phyloP scores from a whole-genome alignment of 2,329 filamentous ascomycete species.

The Epichloe amarillans region DNA sequence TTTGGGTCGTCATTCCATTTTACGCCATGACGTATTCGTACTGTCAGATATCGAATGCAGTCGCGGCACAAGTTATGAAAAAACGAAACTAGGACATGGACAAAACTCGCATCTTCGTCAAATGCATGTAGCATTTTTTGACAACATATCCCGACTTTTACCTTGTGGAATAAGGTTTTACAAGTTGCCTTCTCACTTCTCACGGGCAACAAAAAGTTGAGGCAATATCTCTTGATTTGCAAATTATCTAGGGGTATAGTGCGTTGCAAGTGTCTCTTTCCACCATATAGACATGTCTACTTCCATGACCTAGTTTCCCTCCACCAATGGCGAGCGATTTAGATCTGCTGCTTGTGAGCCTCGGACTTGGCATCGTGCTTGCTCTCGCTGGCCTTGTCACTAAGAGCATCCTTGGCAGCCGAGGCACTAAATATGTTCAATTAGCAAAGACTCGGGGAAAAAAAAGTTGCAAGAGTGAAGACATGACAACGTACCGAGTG shows the following conservation, averaged over 20 bases:
- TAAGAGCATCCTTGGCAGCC: conserved; percentile 34
- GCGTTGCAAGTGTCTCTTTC: background rate
- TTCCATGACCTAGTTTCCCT: background rate
- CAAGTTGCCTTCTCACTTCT: background rate
- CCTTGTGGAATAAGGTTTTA: no score
- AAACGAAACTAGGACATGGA: conserved; percentile 11
- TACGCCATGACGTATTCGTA: conserved; percentile 44
- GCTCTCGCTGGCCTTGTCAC: conserved; percentile 31
- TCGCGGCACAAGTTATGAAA: conserved; percentile 21
- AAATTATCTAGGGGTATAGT: conserved; percentile 8
- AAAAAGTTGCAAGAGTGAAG: background rate
- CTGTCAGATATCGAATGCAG: conserved; percentile 41
- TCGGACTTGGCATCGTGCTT: conserved; percentile 27
- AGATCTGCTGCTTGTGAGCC: conserved; percentile 28
- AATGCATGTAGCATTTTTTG: no score
- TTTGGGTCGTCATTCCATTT: conserved; percentile 52
- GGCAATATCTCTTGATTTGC: background rate
- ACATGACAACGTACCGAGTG: conserved; percentile 32
- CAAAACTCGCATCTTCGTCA: background rate
- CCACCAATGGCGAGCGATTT: conserved; percentile 11
- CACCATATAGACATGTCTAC: background rate
- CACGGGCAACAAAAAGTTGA: background rate
- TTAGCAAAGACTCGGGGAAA: background rate
- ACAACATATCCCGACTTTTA: fast-evolving
- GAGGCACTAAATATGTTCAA: conserved; percentile 21